Evolutionary conservation across 2,329 filamentous ascomycete species (phyloP).

Genomic region (Colletotrichum noveboracense): DNA sequence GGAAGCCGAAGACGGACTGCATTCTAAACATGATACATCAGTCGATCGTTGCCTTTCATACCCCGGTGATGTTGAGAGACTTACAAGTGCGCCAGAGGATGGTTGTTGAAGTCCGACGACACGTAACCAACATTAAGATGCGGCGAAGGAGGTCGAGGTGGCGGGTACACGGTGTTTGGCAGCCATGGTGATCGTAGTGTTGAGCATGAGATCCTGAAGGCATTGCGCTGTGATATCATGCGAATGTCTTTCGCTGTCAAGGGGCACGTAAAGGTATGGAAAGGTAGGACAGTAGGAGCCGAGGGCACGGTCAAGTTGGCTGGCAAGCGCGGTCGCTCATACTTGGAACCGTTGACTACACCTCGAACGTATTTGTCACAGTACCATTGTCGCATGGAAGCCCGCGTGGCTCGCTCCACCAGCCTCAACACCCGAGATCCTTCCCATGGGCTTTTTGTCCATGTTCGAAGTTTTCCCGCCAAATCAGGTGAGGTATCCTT

Average conservation of each 20-base stretch:
- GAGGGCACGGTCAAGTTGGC: conserved; percentile 76
- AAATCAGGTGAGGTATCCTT: conserved; percentile 40
- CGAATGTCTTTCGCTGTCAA: conserved; percentile 90
- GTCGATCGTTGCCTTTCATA: neutral
- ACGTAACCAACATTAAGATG: conserved; percentile 94
- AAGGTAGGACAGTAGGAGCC: conserved; percentile 92
- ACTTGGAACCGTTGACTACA: conserved; percentile 62
- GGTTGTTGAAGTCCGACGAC: conserved; percentile 98
- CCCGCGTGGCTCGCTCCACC: conserved; percentile 81
- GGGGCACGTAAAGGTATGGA: conserved; percentile 97
- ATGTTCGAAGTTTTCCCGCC: conserved; percentile 51
- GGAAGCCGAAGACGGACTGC: conserved; percentile 97
- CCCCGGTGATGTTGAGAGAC: conserved; percentile 23
- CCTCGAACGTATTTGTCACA: conserved; percentile 75
- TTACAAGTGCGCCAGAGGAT: conserved; percentile 88
- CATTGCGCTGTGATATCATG: conserved; percentile 93
- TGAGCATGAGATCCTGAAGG: conserved; percentile 88
- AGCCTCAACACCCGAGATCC: conserved; percentile 84
- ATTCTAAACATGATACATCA: conserved; percentile 57
- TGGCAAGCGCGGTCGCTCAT: conserved; percentile 77
- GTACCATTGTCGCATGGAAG: conserved; percentile 86
- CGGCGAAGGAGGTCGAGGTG: conserved; percentile 81
- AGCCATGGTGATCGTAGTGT: conserved; percentile 90
- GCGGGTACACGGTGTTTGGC: conserved; percentile 79
- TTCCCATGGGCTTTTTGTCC: conserved; percentile 84